Evolutionary conservation across 2,329 filamentous ascomycete species (phyloP), one percentile per base, ranked within the genome.

Genomic region (Trematosphaeria pertusa): DNA sequence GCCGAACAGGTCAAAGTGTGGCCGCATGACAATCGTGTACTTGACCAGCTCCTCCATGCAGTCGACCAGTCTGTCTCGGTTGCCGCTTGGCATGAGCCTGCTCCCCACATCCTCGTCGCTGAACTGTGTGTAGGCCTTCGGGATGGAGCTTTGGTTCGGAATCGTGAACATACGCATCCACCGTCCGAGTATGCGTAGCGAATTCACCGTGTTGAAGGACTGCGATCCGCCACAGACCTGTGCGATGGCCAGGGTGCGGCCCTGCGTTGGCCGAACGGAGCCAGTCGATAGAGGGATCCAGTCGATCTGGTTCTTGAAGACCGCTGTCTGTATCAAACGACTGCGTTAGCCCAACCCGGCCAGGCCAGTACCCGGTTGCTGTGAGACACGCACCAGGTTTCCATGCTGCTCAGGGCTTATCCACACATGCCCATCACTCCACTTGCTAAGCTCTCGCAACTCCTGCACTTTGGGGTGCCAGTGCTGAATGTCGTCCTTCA

Each of bases 111-210:
- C 68, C 3, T 60, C 65, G 21, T 71, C 71, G 0, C 81, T 82
- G 37, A 87, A 87, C 35, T 84, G 81, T 4, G 77, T 87, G 51
- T 84, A 87, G 0, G 84, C 86, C 62, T 75, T 80, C 0, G 85
- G 85, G 2, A 88, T 76, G 0, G 81, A 85, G 18, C 78, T 82
- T 64, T 88, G 85, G 61, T 88, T 88, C 0, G 84, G 82, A 19
- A 87, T 86, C 1, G 78, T 73, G 53, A 86, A 87, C 83, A 87
- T 87, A 31, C 84, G 78, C 84, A 87, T 87, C 85, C 85, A 88
- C 0, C 85, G 78, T 0, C 85, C 85, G 0, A 88, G 74, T 9
- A 87, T 78, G 0, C 85, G 78, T n/a, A 88, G 72, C 1, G 79
- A 79, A 59, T 87, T 88, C 7, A 87, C 83, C 0, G 83, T 80